These are phyloP conservation scores for Nymphaea colorata DNA, from an alignment of 164 flowering plant genomes.

Conservation along the genomic window DNA sequence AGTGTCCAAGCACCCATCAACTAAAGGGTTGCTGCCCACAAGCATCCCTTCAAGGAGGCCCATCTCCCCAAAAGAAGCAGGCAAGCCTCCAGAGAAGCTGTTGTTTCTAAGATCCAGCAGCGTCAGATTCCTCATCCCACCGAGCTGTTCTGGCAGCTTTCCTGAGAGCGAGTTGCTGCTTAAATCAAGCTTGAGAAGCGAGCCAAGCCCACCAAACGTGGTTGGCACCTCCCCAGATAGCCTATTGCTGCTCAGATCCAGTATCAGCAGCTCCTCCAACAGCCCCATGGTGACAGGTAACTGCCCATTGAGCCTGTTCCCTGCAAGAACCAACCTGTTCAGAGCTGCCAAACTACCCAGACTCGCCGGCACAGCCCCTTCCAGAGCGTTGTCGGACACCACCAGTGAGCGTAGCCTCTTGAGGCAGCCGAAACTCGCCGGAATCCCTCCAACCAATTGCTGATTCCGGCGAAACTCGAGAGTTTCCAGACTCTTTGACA, in stretches of 20 bases:
- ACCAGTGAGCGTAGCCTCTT: conserved; percentile 52
- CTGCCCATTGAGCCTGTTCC: conserved; percentile 35
- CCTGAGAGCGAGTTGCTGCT: conserved; percentile 58
- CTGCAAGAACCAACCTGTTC: conserved; percentile 44
- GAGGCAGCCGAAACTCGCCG: conserved; percentile 33
- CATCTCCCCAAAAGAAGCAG: conserved; percentile 38
- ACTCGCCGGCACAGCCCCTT: conserved; percentile 35
- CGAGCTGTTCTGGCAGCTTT: conserved; percentile 36
- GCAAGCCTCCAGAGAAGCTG: conserved; percentile 57
- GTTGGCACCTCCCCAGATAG: conserved; percentile 50
- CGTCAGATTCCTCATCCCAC: conserved; percentile 48
- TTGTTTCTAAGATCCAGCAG: conserved; percentile 70
- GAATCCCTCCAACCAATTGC: conserved; percentile 50
- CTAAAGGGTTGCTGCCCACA: conserved; percentile 65
- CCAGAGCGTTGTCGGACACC: conserved; percentile 42
- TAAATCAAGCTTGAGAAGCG: conserved; percentile 78
- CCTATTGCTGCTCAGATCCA: conserved; percentile 64
- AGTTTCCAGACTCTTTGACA: conserved; percentile 47
- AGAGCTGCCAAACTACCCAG: conserved; percentile 33
- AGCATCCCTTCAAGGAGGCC: conserved; percentile 52
- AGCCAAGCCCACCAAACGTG: conserved; percentile 46
- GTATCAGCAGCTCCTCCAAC: conserved; percentile 41
- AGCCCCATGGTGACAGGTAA: conserved; percentile 42
- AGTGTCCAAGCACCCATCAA: conserved; percentile 43
- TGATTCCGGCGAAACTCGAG: conserved; percentile 71